A percentile compares a stretch with the other conserved stretches of the same genome.
Conservation (phyloP, 2,329 filamentous ascomycete genomes). For the Didymella sp. region DNA sequence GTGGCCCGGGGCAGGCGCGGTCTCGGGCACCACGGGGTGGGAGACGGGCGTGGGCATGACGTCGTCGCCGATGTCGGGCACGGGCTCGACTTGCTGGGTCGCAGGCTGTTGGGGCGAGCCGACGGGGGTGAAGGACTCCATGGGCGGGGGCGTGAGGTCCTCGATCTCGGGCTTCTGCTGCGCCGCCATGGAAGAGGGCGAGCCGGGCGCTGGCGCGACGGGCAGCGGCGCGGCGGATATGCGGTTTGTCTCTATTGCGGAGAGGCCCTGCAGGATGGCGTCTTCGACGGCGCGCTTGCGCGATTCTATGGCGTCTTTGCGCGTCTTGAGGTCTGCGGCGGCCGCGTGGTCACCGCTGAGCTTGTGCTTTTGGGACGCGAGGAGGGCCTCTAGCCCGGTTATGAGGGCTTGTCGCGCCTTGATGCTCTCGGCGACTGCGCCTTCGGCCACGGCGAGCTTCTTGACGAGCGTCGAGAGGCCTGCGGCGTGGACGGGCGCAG, state of each 20-base stretch:
- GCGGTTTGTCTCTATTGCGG: slow-evolving; percentile 63
- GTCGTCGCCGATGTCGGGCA: slow-evolving; percentile 38
- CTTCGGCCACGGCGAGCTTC: slow-evolving; percentile 85
- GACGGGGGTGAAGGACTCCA: slow-evolving; percentile 62
- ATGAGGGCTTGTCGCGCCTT: slow-evolving; percentile 82
- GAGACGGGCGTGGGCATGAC: slow-evolving; percentile 36
- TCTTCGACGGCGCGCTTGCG: slow-evolving; percentile 91
- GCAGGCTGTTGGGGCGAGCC: slow-evolving; percentile 52
- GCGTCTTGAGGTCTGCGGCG: slow-evolving; percentile 67
- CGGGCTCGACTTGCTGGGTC: slow-evolving; percentile 18
- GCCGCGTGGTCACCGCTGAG: slow-evolving; percentile 73
- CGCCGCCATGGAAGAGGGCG: no score
- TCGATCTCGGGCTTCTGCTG: slow-evolving; percentile 77
- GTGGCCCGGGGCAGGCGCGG: slow-evolving; percentile 32
- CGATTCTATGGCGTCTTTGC: slow-evolving; percentile 74
- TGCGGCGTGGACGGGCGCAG: slow-evolving; percentile 89
- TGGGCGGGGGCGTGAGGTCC: slow-evolving; percentile 80
- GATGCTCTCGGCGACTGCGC: slow-evolving; percentile 86
- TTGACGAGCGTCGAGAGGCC: slow-evolving; percentile 89
- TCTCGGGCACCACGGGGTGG: slow-evolving; percentile 36
- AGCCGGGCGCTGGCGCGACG: slow-evolving; percentile 25
- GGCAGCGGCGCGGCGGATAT: slow-evolving; percentile 51
- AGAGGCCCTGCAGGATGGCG: slow-evolving; percentile 84
- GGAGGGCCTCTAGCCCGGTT: slow-evolving; percentile 79
- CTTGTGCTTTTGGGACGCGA: slow-evolving; percentile 74